These are phyloP conservation scores for Fusarium paranaense DNA, from an alignment of 2,329 filamentous ascomycete genomes.

Conservation along the genomic window DNA sequence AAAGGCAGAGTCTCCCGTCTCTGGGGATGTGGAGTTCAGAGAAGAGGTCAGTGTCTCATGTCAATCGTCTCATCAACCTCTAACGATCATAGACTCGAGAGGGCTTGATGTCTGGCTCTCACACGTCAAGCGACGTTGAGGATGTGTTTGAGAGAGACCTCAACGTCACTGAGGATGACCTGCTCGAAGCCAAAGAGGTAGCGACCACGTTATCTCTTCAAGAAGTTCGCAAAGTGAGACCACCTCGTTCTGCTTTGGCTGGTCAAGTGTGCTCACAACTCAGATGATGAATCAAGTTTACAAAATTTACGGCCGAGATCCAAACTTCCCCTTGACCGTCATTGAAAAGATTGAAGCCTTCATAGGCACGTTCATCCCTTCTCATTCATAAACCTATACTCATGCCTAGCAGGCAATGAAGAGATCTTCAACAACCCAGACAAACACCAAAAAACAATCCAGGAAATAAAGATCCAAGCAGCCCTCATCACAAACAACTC, in stretches of 20 bases:
- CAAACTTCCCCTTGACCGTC: slow-evolving; percentile 52
- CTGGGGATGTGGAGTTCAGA: background rate
- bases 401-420: slow-evolving; percentile 39
- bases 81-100: background rate
- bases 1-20: background rate
- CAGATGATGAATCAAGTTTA: slow-evolving; percentile 51
- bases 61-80: too few relatives aligned
- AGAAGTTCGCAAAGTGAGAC: slow-evolving; percentile 46
- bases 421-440: slow-evolving; percentile 51
- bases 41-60: slow-evolving; percentile 13
- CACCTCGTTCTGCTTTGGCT: rapidly evolving
- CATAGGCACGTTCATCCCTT: slow-evolving; percentile 42
- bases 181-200: slow-evolving; percentile 56
- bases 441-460: slow-evolving; percentile 54
- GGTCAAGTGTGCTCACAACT: background rate
- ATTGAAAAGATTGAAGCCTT: slow-evolving; percentile 53
- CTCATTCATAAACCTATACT: background rate
- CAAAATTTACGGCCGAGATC: slow-evolving; percentile 50
- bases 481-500: slow-evolving; percentile 64
- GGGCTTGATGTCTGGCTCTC: background rate
- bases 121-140: background rate
- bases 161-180: slow-evolving; percentile 56
- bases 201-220: slow-evolving; percentile 51
- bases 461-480: slow-evolving; percentile 64
- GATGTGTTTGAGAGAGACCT: slow-evolving; percentile 36